A percentile compares a stretch with the other conserved stretches of the same genome.
Evolutionary conservation across 148 eudicot genomes (phyloP).

Genomic region (Arctostaphylos glauca): DNA sequence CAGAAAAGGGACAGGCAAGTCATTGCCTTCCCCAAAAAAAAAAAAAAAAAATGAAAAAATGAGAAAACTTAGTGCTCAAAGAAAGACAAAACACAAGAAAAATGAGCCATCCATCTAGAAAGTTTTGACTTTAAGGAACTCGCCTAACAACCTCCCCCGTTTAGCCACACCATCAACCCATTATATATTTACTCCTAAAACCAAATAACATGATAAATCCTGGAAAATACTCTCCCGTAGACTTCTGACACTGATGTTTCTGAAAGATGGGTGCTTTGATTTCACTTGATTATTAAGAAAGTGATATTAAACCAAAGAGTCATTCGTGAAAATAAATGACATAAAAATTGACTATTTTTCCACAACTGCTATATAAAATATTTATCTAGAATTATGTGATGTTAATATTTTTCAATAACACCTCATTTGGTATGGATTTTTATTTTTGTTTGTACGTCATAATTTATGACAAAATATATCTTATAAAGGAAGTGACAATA

Average conservation of each 20-base stretch:
- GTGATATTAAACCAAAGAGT: neutral
- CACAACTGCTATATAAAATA: neutral
- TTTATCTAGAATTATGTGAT: neutral
- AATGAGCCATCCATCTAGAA: slow-evolving; percentile 35
- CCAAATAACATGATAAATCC: no score
- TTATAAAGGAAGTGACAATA: neutral
- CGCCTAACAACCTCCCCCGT: neutral
- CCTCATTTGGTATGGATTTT: neutral
- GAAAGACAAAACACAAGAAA: slow-evolving; percentile 2
- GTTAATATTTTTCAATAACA: neutral
- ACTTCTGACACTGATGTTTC: neutral
- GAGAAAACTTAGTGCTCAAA: neutral
- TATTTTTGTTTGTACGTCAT: neutral
- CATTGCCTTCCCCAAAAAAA: neutral
- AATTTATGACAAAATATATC: neutral
- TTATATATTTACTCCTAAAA: neutral
- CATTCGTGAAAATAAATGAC: neutral
- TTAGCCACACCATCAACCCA: neutral
- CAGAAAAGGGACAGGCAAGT: neutral
- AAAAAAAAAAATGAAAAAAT: neutral
- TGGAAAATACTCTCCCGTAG: no score
- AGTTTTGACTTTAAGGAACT: slow-evolving; percentile 26
- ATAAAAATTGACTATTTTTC: neutral
- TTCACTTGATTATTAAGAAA: neutral
- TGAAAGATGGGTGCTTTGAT: neutral